A percentile compares a stretch with the other conserved stretches of the same genome.
These are phyloP conservation scores for Scalesia atractyloides DNA, from an alignment of 129 eudicot genomes.

Conservation along the genomic window DNA sequence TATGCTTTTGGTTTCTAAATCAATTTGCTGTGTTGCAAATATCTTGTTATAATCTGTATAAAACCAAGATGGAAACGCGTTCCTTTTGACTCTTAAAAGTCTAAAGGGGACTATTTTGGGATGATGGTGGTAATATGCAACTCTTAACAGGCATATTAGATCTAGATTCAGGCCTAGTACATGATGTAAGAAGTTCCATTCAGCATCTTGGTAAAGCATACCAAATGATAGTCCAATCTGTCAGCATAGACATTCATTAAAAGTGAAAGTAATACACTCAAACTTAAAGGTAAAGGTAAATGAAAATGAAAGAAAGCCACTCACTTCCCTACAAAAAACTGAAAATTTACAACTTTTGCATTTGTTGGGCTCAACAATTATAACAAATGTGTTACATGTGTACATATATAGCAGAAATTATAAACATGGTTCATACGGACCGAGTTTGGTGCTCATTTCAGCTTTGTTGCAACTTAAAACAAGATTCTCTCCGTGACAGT, in stretches of 20 bases:
- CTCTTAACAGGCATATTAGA: constrained; percentile 18
- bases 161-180: constrained; percentile 16
- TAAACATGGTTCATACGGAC: neutral
- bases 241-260: constrained; percentile 29
- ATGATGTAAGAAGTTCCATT: constrained; percentile 16
- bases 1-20: constrained; percentile 16
- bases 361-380: constrained; percentile 8
- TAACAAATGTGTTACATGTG: no score
- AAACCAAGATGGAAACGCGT: neutral
- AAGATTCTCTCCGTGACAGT: neutral
- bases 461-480: constrained; percentile 10
- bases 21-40: neutral
- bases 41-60: neutral
- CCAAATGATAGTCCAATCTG: constrained; percentile 22
- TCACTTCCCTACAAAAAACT: constrained; percentile 15
- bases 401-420: neutral
- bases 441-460: neutral
- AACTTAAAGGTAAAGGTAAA: constrained; percentile 24
- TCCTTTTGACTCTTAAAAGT: neutral
- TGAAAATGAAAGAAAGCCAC: constrained; percentile 39
- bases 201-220: constrained; percentile 24
- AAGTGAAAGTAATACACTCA: constrained; percentile 34
- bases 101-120: constrained; percentile 23
- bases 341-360: constrained; percentile 6
- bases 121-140: constrained; percentile 3